Evolutionary conservation across 371 early-diverging fungal species (phyloP).

Genomic region (Mortierella sp.): DNA sequence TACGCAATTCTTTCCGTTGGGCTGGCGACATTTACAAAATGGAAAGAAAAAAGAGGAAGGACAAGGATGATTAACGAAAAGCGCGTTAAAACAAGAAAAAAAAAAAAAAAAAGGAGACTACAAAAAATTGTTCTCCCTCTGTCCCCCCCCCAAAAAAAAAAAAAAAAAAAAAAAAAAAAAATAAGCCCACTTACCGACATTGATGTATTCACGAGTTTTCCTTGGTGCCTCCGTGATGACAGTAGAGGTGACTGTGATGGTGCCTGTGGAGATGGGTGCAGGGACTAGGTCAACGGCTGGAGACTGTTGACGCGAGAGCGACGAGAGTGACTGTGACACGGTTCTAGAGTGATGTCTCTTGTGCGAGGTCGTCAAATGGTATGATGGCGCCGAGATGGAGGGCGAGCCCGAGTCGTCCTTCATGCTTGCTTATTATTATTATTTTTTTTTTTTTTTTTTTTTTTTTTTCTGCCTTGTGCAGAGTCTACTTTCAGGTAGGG

Average conservation of each 20-base stretch:
- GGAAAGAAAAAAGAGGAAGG: background rate
- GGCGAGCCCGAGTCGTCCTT: slow-evolving; percentile 27
- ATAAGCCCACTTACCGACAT: slow-evolving; percentile 32
- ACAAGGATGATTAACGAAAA: no score
- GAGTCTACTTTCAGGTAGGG: no score
- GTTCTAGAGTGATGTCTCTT: slow-evolving; percentile 45
- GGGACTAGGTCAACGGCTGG: slow-evolving; percentile 38
- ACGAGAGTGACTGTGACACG: slow-evolving; percentile 41
- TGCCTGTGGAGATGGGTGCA: slow-evolving; percentile 35
- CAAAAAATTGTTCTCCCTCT: no score
- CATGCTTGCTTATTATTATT: slow-evolving; percentile 8
- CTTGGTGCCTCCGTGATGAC: slow-evolving; percentile 32
- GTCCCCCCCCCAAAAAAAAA: no score
- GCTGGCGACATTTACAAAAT: slow-evolving; percentile 7
- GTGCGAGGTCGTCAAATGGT: slow-evolving; percentile 24
- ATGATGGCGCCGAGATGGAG: slow-evolving; percentile 11
- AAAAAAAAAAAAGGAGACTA: background rate
- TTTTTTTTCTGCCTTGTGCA: no score
- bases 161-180: background rate
- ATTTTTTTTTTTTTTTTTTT: background rate
- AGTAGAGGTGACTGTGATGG: slow-evolving; percentile 41
- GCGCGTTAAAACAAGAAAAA: background rate
- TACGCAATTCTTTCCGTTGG: slow-evolving; percentile 51
- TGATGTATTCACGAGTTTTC: slow-evolving; percentile 46
- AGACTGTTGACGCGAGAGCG: slow-evolving; percentile 43